Percentiles rank a stretch among this genome's conserved stretches.
phyloP scores from a whole-genome alignment of 352 stramenopile genomes.

The Globisporangium paroecandrum region DNA sequence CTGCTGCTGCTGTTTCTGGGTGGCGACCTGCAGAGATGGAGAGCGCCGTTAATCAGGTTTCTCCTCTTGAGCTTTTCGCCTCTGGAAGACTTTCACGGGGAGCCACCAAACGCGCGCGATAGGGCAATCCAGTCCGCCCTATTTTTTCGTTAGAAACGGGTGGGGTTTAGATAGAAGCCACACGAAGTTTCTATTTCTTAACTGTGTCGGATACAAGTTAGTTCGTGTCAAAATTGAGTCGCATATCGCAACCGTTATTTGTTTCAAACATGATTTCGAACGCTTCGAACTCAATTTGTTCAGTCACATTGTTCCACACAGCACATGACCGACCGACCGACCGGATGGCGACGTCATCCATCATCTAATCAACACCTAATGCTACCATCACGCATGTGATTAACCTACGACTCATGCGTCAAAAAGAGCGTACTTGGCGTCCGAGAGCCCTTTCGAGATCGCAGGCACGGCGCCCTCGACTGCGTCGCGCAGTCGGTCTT shows the following conservation, averaged over 20 bases:
- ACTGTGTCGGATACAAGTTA: neutral
- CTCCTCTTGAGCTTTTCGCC: slow-evolving; percentile 8
- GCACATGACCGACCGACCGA: too few species aligned
- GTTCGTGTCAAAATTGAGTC: too few species aligned
- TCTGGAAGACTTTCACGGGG: slow-evolving; percentile 12
- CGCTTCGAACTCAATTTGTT: neutral
- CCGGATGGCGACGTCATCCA: too few species aligned
- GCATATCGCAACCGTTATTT: too few species aligned
- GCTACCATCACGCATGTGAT: neutral
- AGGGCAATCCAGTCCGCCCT: neutral
- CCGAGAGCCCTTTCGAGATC: slow-evolving; percentile 55
- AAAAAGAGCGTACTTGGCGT: slow-evolving; percentile 67
- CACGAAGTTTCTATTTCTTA: neutral
- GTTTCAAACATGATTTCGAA: neutral
- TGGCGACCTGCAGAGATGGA: neutral
- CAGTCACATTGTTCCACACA: too few species aligned
- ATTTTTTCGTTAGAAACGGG: slow-evolving; percentile 1
- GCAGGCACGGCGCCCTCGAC: slow-evolving; percentile 35
- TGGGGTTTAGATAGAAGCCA: neutral
- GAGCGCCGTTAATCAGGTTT: slow-evolving; percentile 14
- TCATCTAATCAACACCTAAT: neutral
- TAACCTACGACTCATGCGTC: slow-evolving; percentile 31
- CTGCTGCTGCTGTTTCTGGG: neutral
- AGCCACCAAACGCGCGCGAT: slow-evolving; percentile 13
- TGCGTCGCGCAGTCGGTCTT: slow-evolving; percentile 44